Conservation (phyloP, 2,329 filamentous ascomycete species). For the Fusarium sp. region DNA sequence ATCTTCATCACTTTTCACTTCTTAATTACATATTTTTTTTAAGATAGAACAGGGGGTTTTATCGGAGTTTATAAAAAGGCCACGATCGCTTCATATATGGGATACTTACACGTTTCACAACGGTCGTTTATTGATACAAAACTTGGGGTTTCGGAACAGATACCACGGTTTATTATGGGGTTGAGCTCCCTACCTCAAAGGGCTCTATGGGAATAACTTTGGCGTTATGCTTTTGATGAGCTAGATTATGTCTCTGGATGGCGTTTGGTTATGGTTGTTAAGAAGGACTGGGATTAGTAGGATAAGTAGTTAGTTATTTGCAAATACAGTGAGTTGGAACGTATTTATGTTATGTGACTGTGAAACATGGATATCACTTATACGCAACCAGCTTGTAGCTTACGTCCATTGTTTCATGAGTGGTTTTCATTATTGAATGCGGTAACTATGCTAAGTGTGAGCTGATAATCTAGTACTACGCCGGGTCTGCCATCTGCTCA, state of each 20-base stretch:
- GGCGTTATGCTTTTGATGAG: conserved; percentile 29
- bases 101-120: conserved; percentile 39
- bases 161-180: conserved; percentile 40
- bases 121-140: conserved; percentile 37
- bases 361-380: too few species aligned
- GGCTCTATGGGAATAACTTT: conserved; percentile 8
- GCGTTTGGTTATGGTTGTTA: conserved; percentile 1
- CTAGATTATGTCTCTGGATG: conserved; percentile 9
- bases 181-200: conserved; percentile 23
- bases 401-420: too few species aligned
- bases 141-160: conserved; percentile 37
- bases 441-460: too few species aligned
- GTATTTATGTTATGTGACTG: too few species aligned
- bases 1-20: conserved; percentile 23
- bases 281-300: neutral
- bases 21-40: conserved; percentile 35
- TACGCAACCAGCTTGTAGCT: too few species aligned
- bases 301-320: neutral
- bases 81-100: conserved; percentile 40
- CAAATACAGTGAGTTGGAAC: too few species aligned
- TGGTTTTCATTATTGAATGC: too few species aligned
- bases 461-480: too few species aligned
- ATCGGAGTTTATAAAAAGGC: conserved; percentile 45
- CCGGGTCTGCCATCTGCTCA: too few species aligned
- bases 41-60: conserved; percentile 37